Evolutionary conservation across 495 filamentous ascomycete genomes (phyloP).

Genomic region (Chaetomium fimeti): DNA sequence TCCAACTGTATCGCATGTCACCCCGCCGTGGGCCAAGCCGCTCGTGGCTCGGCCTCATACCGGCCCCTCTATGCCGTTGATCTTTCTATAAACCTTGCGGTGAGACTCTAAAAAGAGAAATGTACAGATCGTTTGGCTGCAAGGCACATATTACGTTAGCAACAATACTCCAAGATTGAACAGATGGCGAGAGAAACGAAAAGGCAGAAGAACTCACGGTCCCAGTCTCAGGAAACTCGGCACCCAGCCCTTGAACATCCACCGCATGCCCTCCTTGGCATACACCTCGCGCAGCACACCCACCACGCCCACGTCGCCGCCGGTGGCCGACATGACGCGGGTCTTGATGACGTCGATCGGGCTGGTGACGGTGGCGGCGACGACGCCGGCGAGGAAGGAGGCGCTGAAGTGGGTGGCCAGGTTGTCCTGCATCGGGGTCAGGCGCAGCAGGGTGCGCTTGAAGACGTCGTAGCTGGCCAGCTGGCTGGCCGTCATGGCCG

Average conservation of each 20-base stretch:
- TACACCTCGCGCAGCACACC: slow-evolving; percentile 65
- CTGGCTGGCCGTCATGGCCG: slow-evolving; percentile 91
- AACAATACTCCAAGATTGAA: not conserved
- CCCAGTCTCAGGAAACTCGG: slow-evolving; percentile 92
- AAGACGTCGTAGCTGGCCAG: slow-evolving; percentile 89
- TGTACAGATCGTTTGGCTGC: slow-evolving; percentile 83
- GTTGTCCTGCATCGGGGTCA: slow-evolving; percentile 70
- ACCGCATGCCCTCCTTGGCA: slow-evolving; percentile 72
- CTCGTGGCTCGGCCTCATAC: not conserved
- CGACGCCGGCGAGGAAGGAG: slow-evolving; percentile 82
- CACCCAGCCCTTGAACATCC: slow-evolving; percentile 98
- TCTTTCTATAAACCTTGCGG: slow-evolving; percentile 63
- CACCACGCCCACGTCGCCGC: slow-evolving; percentile 55
- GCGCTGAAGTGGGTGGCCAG: slow-evolving; percentile 83
- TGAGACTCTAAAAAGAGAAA: slow-evolving; percentile 95
- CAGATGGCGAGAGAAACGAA: not conserved
- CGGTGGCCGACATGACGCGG: slow-evolving; percentile 77
- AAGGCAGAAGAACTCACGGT: slow-evolving; percentile 43
- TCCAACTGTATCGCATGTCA: not conserved
- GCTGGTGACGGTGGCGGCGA: slow-evolving; percentile 91
- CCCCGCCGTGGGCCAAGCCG: not conserved
- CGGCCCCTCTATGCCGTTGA: slow-evolving; percentile 46
- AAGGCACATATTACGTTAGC: slow-evolving; percentile 10
- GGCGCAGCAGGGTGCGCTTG: slow-evolving; percentile 70
- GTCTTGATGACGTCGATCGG: slow-evolving; percentile 99